Conservation (phyloP, 2,329 filamentous ascomycete genomes). For the Fusarium begoniae region DNA sequence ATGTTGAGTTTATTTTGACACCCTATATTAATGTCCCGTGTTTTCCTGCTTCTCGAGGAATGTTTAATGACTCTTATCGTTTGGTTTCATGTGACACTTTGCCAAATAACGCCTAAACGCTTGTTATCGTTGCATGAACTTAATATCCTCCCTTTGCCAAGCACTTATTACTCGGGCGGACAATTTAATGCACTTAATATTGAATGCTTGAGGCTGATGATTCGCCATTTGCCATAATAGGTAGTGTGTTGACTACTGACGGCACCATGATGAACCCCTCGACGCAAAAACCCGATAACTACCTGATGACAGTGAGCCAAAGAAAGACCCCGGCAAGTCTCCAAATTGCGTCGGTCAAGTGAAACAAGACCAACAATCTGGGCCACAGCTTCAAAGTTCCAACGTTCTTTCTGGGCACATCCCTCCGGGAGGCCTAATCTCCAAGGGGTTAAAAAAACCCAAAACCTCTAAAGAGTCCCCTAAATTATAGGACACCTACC, state of each 20-base stretch:
- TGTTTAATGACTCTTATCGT: not conserved
- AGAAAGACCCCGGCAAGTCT: slow-evolving; percentile 6
- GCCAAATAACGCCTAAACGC: not conserved
- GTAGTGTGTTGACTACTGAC: slow-evolving; percentile 26
- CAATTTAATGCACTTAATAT: not conserved
- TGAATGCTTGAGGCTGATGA: not conserved
- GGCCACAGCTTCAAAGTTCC: not conserved
- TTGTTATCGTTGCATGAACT: not conserved
- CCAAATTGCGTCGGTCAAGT: slow-evolving; percentile 11
- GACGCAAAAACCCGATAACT: slow-evolving; percentile 17
- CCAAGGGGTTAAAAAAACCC: slow-evolving; percentile 4
- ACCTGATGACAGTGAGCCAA: not conserved
- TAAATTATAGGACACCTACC: slow-evolving; percentile 21
- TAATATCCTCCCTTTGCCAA: not conserved
- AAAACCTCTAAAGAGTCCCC: slow-evolving; percentile 21
- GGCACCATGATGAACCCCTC: slow-evolving; percentile 15
- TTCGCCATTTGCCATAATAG: slow-evolving; percentile 15
- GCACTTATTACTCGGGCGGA: not conserved
- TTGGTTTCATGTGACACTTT: not conserved
- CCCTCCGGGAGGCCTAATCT: slow-evolving; percentile 4
- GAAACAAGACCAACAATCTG: slow-evolving; percentile 3
- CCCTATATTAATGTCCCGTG: too few relatives aligned
- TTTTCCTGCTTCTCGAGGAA: too few relatives aligned
- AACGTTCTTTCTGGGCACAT: not conserved
- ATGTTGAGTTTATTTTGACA: too few relatives aligned